Base-by-base conservation (phyloP, 2,329 filamentous ascomycete genomes). In the Claviceps arundinis region DNA sequence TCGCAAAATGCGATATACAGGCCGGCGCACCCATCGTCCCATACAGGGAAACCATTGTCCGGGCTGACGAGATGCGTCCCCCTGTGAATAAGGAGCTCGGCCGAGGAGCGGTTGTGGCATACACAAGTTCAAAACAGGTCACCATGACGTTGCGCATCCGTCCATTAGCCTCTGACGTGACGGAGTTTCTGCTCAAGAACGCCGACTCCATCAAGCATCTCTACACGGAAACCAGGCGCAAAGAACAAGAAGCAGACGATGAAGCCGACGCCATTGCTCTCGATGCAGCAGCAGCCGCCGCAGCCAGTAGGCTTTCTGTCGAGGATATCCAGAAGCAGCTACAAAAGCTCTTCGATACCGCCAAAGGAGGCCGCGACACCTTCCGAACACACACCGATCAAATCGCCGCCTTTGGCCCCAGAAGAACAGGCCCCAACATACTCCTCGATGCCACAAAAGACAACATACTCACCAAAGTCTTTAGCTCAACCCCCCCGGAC, bases 21-120 rank as follows among this genome's bases (percentile, higher is more conserved):
- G 88, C 88, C 30, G 90, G 93, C 52, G 87, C 88, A 44, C 87
- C 93, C 1, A 97, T 98, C 55, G 93, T 98, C 14, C 93, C 93
- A 0, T 98, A 95, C 67, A 79, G 90, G 52, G 93, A 98, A 70
- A 93, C 89, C 0, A 95, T 95, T 54, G 83, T 96, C 42, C 78
- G 81, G 26, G 87, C 84, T 0, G 81, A 89, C 40, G 93, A 98
- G 67, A 98, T 98, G 93, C 84, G 89, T 24, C 82, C 89, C 1
- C 86, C 89, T 0, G 87, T 77, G 54, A 88, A 94, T 67, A 85
- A 90, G 57, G 87, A 94, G 13, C 75, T 96, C 17, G 90, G 90
- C 1, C 79, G 93, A 62, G 93, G 93, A 47, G 85, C 80, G 0
- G 83, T 94, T 0, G 72, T 89, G 24, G 80, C 80, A 4, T 74